Base-by-base conservation (phyloP, 2,329 filamentous ascomycete species). In the Claviceps sp. region DNA sequence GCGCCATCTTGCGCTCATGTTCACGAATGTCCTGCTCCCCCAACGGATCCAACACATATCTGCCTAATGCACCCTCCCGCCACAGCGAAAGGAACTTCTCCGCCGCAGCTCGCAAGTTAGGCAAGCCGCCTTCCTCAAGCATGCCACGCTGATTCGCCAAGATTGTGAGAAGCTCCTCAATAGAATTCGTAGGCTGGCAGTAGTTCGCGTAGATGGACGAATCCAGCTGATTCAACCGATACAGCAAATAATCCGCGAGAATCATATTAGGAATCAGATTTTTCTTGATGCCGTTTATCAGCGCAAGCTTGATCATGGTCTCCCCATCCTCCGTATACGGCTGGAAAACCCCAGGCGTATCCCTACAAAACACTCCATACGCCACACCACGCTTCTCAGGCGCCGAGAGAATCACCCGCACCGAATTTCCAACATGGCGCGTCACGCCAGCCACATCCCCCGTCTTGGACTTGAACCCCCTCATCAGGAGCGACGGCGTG, bases 321-420 rank as follows among this genome's bases (percentile, higher is more conserved):
- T 93, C 85, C 16, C 86, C 78, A 61, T 94, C 81, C 0, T 84
- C 78, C 30, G 97, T 85, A 65, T 95, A 95, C 0, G 93, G 93
- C 54, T 96, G 81, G 67, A 97, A 98, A 8, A 98, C 90, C 47
- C 93, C 93, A 0, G 93, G 93, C 0, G 91, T 96, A 68, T 98
- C 93, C 47, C 95, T 73, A 44, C 97, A 71, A 65, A 93, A 95
- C 5, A 95, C 84, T 44, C 84, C 84, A 45, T 77, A 73, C 24
- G 73, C 74, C 22, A 73, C 61, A 3, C 61, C 67, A 17, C 66
- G 71, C 55, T 60, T 69, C 56, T 69, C 75, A 70, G 69, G 75
- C 70, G 60, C 62, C 1, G 64, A 52, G 22, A 64, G 59, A 51
- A 78, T 62, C 57, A 98, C 85, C 61, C 93, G 91, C 30, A 98